Percentiles rank a stretch among this genome's conserved stretches.
Evolutionary conservation across 306 rosid genomes (phyloP).

Genomic region (Cicer pinnatifidum): DNA sequence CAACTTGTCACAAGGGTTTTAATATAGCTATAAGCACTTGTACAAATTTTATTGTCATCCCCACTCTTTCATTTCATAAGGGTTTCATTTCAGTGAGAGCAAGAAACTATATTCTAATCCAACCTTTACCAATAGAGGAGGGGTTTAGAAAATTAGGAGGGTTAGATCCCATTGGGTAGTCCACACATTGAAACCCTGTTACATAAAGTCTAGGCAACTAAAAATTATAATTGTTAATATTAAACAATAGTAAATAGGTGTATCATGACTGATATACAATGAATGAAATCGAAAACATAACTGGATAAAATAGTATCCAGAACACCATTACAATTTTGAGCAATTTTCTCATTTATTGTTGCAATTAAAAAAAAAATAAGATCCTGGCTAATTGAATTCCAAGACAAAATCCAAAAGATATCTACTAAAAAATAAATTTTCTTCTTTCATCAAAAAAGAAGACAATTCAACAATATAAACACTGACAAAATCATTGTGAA

Average conservation of each 20-base stretch:
- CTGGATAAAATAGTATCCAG: not conserved
- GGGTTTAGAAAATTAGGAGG: not conserved
- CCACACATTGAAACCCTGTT: not conserved
- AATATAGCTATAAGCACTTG: not conserved
- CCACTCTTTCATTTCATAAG: constrained; percentile 7
- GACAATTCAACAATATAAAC: too few species aligned
- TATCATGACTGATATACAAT: not conserved
- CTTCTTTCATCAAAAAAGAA: not conserved
- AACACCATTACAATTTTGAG: not conserved
- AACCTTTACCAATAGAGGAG: not conserved
- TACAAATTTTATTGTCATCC: constrained; percentile 7
- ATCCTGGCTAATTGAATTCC: not conserved
- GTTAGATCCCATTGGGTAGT: constrained; percentile 6
- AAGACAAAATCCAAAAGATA: not conserved
- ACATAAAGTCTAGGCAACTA: not conserved
- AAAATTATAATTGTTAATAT: not conserved
- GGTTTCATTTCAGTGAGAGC: constrained; percentile 3
- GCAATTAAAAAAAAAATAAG: constrained; percentile 34
- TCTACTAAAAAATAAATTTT: not conserved
- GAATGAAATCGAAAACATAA: not conserved
- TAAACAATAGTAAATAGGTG: not conserved
- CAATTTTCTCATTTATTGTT: not conserved
- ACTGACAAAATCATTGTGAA: too few species aligned
- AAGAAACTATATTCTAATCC: constrained; percentile 14
- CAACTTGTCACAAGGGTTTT: not conserved